Evolutionary conservation across 129 eudicot species (phyloP).

Genomic region (Oenanthe sinensis): DNA sequence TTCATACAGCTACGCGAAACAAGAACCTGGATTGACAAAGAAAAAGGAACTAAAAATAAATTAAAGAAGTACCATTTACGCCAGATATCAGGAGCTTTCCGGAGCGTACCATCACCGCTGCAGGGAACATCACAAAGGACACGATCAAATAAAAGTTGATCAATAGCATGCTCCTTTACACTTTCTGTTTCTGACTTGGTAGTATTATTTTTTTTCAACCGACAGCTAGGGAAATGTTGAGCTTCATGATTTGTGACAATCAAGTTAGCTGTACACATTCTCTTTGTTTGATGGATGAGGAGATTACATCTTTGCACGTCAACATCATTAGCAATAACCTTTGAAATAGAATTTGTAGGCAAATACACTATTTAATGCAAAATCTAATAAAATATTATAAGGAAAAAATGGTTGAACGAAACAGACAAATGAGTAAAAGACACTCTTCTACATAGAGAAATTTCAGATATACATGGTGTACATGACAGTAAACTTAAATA

Average conservation of each 20-base stretch:
- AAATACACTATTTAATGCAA: neutral
- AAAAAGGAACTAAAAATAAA: neutral
- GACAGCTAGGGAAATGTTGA: slow-evolving; percentile 92
- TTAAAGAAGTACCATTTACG: slow-evolving; percentile 59
- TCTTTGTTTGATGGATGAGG: slow-evolving; percentile 95
- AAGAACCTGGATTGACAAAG: neutral
- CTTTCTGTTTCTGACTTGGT: slow-evolving; percentile 29
- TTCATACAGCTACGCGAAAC: neutral
- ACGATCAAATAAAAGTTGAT: slow-evolving; percentile 89
- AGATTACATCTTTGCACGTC: slow-evolving; percentile 97
- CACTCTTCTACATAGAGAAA: neutral
- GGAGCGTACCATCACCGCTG: slow-evolving; percentile 98
- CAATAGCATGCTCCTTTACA: slow-evolving; percentile 27
- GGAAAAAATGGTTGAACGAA: neutral
- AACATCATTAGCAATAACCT: slow-evolving; percentile 96
- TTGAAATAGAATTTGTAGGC: slow-evolving; percentile 16
- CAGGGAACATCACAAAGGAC: slow-evolving; percentile 99
- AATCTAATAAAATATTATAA: neutral
- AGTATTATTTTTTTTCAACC: slow-evolving; percentile 33
- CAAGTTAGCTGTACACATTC: slow-evolving; percentile 97
- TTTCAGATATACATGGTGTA: neutral
- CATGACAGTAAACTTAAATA: neutral
- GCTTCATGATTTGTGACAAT: slow-evolving; percentile 98
- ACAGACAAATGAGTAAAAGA: neutral
- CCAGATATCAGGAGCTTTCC: slow-evolving; percentile 99